Base-by-base conservation (phyloP, 31 red algal genomes). In the Porphyra umbilicalis region DNA sequence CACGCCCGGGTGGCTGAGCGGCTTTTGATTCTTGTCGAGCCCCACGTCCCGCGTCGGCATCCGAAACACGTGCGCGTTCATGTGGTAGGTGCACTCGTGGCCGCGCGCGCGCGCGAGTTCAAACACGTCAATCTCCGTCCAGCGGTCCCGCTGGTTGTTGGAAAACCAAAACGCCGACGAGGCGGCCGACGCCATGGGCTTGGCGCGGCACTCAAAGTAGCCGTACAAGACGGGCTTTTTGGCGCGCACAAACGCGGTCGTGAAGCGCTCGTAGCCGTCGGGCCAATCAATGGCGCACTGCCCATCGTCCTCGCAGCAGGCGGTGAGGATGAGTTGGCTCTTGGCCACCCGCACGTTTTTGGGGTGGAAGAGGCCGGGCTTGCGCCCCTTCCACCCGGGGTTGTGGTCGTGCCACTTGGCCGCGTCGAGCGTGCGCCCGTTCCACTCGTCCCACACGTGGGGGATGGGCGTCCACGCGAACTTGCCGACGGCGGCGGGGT, bases 61-160 rank as follows among this genome's bases (percentile, higher is more conserved):
- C 36, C 81, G 87, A 67, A 88, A 88, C 6, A 88, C 86, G 46
- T 88, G 86, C 79, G 77, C 77, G 74, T 88, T 88, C 86, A 88
- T 88, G 34, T 80, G 79, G 74, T 76, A 88, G 33, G 42, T 77
- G 36, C 80, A 36, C 20, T 82, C 67, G 34, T 83, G 79, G 35
- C 86, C 86, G 32, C 38, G 34, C 46, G 79, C 79, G 31, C 35
- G 34, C 39, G 82, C 81, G 0, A 79, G 77, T n/a, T 90, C 88
- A 79, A 90, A 90, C 30, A 90, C 88, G 46, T 90, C 88, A 39
- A 90, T 90, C 76, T 90, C 88, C 36, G 84, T 90, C 82, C 88
- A 90, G 20, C 38, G 25, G 71, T 84, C 39, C 29, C 8, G 10
- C 4, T 79, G 38, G 82, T 90, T 84, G 76, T 83, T 81, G 6